Conservation (phyloP, 2,329 filamentous ascomycete species). For the Pseudocercospora fuligena region DNA sequence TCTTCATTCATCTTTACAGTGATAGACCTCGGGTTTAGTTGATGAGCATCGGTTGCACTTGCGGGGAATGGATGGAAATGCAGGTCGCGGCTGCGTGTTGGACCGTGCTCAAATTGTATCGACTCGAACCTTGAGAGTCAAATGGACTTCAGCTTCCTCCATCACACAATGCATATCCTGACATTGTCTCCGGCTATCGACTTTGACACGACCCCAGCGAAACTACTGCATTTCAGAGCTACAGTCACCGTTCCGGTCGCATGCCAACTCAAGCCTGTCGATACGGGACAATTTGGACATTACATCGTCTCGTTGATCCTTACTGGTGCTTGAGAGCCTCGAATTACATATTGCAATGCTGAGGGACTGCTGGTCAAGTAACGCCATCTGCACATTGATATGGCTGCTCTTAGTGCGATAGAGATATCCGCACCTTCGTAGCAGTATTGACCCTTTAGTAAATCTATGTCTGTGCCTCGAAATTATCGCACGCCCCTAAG, state of each 20-base stretch:
- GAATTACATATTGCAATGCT: background rate
- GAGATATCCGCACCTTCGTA: background rate
- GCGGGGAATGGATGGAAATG: slow-evolving; percentile 3
- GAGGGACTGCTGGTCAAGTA: background rate
- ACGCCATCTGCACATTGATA: background rate
- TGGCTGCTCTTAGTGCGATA: background rate
- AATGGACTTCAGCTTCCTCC: slow-evolving; percentile 2
- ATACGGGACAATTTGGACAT: background rate
- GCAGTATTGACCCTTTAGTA: background rate
- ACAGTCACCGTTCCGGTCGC: background rate
- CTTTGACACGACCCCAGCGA: background rate
- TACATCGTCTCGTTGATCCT: background rate
- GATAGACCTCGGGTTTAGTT: slow-evolving; percentile 2
- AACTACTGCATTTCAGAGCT: background rate
- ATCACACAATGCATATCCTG: background rate
- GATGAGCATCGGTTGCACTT: background rate
- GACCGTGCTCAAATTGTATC: background rate
- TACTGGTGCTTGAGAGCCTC: background rate
- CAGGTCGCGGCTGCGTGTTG: background rate
- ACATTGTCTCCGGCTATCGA: background rate
- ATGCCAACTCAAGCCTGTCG: background rate
- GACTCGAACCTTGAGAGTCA: slow-evolving; percentile 12
- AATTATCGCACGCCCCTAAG: too few species aligned
- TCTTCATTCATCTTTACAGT: background rate
- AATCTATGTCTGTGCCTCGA: too few species aligned